These are phyloP conservation scores for Primulina huaijiensis DNA, from an alignment of 257 asterid species.

Conservation along the genomic window DNA sequence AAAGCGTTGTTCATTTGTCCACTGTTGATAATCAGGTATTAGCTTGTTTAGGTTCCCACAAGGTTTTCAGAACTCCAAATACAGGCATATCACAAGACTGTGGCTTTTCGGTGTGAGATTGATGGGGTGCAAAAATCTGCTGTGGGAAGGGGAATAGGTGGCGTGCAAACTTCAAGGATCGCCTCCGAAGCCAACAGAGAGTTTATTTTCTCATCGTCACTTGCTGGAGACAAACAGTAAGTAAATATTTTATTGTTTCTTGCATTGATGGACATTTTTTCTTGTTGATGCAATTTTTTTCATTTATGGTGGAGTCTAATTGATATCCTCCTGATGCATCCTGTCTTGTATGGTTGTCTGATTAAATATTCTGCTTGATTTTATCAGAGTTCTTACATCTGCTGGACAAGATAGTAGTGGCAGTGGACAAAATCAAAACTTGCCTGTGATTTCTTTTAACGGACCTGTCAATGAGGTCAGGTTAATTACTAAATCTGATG, in stretches of 20 bases:
- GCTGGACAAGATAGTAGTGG: slow-evolving; percentile 52
- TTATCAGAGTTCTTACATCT: slow-evolving; percentile 65
- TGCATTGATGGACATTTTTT: not conserved
- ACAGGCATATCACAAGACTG: slow-evolving; percentile 90
- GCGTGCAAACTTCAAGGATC: slow-evolving; percentile 84
- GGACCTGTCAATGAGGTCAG: slow-evolving; percentile 30
- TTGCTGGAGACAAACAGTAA: slow-evolving; percentile 82
- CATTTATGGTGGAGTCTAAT: slow-evolving; percentile 10
- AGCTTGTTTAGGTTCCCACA: slow-evolving; percentile 68
- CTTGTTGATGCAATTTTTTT: not conserved
- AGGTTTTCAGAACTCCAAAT: slow-evolving; percentile 94
- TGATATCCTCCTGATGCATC: slow-evolving; percentile 17
- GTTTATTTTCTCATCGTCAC: slow-evolving; percentile 85
- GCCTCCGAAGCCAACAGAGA: slow-evolving; percentile 98
- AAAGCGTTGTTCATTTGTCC: not conserved
- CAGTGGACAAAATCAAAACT: slow-evolving; percentile 39
- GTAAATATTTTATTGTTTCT: slow-evolving; percentile 20
- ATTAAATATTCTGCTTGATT: slow-evolving; percentile 23
- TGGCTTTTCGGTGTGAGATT: slow-evolving; percentile 97
- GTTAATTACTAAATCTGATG: slow-evolving; percentile 32
- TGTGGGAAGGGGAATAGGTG: slow-evolving; percentile 84
- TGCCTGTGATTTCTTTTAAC: slow-evolving; percentile 31
- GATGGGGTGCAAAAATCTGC: slow-evolving; percentile 92
- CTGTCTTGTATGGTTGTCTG: slow-evolving; percentile 20
- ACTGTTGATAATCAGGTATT: slow-evolving; percentile 1